Percentiles rank a stretch among this genome's conserved stretches.
Evolutionary conservation across 148 eudicot genomes (phyloP).

Genomic region (Pharnaceum exiguum): DNA sequence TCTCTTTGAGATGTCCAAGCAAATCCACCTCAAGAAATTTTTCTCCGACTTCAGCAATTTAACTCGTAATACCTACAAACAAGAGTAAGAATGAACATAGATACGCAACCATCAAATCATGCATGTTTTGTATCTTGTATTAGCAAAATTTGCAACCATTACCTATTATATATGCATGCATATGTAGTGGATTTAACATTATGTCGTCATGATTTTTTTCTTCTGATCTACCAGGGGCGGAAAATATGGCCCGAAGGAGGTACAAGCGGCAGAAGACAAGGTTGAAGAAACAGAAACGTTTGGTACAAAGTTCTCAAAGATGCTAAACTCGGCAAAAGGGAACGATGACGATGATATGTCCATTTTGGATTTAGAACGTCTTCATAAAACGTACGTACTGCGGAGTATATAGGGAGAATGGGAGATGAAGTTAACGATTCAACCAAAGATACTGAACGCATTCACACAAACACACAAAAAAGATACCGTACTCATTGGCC

Average conservation of each 20-base stretch:
- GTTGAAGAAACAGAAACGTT: slow-evolving; percentile 1
- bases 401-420: background rate
- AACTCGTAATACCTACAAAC: slow-evolving; percentile 24
- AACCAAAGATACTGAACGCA: background rate
- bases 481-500: too few species aligned
- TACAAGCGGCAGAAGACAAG: slow-evolving; percentile 18
- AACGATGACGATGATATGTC: slow-evolving; percentile 22
- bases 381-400: slow-evolving; percentile 8
- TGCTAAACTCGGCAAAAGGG: slow-evolving; percentile 2
- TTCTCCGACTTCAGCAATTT: slow-evolving; percentile 22
- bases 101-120: background rate
- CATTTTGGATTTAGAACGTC: slow-evolving; percentile 21
- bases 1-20: slow-evolving; percentile 28
- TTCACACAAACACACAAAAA: too few species aligned
- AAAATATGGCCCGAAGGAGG: slow-evolving; percentile 8
- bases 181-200: background rate
- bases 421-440: background rate
- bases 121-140: too few species aligned
- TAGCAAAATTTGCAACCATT: background rate
- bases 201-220: background rate
- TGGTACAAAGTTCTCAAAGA: slow-evolving; percentile 8
- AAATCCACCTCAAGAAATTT: slow-evolving; percentile 24
- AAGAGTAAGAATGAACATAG: slow-evolving; percentile 11
- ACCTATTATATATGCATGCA: background rate
- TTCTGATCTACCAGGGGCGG: slow-evolving; percentile 19